Conservation (phyloP, 176 grass and related monocot genomes). For the Tillandsia leiboldiana region DNA sequence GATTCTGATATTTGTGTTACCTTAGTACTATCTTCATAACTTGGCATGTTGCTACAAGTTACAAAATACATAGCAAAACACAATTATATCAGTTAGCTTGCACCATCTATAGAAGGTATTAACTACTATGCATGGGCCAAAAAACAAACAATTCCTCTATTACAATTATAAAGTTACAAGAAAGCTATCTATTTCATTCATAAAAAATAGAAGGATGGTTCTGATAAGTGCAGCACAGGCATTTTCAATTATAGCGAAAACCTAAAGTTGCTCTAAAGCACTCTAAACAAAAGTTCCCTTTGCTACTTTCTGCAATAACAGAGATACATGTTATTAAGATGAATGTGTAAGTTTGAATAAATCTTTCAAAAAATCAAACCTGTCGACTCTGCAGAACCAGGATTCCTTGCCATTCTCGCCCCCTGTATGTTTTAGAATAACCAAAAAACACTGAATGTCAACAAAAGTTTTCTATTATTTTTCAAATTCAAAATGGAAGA, state of each 20-base stretch:
- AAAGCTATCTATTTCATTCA: too few species aligned
- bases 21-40: too few species aligned
- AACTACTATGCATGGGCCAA: too few species aligned
- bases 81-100: too few species aligned
- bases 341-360: slow-evolving; percentile 6
- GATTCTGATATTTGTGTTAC: too few species aligned
- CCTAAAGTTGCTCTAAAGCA: not conserved
- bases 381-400: slow-evolving; percentile 54
- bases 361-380: slow-evolving; percentile 35
- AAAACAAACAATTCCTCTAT: too few species aligned
- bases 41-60: too few species aligned
- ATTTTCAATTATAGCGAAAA: not conserved
- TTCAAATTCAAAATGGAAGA: slow-evolving; percentile 14
- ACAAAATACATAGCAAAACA: too few species aligned
- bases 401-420: slow-evolving; percentile 49
- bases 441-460: slow-evolving; percentile 9
- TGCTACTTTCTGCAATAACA: not conserved
- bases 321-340: slow-evolving; percentile 5
- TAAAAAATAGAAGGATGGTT: not conserved
- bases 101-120: too few species aligned
- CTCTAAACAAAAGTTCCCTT: not conserved
- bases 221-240: not conserved
- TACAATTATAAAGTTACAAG: too few species aligned
- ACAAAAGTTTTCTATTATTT: slow-evolving; percentile 7
- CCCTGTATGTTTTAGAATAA: slow-evolving; percentile 38